A percentile compares a stretch with the other conserved stretches of the same genome.
Evolutionary conservation across 2,329 filamentous ascomycete species (phyloP).

Genomic region (Pyrenophora teres): DNA sequence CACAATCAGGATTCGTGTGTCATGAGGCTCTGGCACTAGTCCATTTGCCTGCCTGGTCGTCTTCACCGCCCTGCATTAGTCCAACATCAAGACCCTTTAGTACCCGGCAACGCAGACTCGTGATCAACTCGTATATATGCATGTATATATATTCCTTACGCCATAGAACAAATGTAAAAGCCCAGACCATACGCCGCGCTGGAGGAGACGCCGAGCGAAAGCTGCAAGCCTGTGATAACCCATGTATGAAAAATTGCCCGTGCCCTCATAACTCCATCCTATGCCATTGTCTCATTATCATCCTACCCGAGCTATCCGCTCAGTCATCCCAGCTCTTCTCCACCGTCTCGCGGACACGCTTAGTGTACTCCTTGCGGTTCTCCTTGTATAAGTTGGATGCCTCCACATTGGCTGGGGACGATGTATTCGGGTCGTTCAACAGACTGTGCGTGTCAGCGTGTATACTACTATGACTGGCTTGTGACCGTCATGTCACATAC

Average conservation of each 20-base stretch:
- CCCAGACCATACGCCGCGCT: slow-evolving; percentile 33
- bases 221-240: slow-evolving; percentile 8
- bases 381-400: slow-evolving; percentile 98
- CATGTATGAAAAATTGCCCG: slow-evolving; percentile 16
- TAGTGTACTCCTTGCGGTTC: slow-evolving; percentile 94
- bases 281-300: slow-evolving; percentile 21
- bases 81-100: neutral
- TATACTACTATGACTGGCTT: neutral
- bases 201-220: slow-evolving; percentile 20
- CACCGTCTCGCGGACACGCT: slow-evolving; percentile 92
- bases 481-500: slow-evolving; percentile 52
- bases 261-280: slow-evolving; percentile 26
- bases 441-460: slow-evolving; percentile 62
- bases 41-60: too few relatives aligned
- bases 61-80: neutral
- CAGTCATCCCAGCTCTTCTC: slow-evolving; percentile 99
- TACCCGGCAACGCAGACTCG: neutral
- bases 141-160: slow-evolving; percentile 6
- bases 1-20: too few relatives aligned
- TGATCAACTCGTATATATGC: neutral
- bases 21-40: too few relatives aligned
- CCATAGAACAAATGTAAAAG: slow-evolving; percentile 15
- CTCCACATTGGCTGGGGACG: slow-evolving; percentile 95
- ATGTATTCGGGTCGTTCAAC: slow-evolving; percentile 98
- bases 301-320: slow-evolving; percentile 6